Conservation (phyloP, 2,329 filamentous ascomycete genomes). For the Mycosphaerella sp. region DNA sequence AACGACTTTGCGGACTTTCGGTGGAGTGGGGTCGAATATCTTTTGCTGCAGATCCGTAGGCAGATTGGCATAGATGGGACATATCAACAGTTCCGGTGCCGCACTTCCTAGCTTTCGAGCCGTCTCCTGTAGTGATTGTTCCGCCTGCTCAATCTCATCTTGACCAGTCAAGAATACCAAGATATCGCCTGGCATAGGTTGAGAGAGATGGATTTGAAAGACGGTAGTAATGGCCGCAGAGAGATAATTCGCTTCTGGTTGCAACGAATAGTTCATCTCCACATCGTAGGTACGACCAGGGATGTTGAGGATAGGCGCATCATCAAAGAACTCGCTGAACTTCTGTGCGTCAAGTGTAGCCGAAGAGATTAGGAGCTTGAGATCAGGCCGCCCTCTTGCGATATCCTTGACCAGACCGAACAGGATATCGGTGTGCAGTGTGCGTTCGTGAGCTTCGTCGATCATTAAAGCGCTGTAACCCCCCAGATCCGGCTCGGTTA, state of each 20-base stretch:
- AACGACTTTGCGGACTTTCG: constrained; percentile 80
- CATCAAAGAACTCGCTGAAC: constrained; percentile 86
- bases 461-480: constrained; percentile 90
- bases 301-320: constrained; percentile 90
- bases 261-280: constrained; percentile 82
- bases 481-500: constrained; percentile 78
- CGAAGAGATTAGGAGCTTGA: constrained; percentile 87
- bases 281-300: constrained; percentile 85
- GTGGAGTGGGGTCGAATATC: constrained; percentile 90
- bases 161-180: constrained; percentile 92
- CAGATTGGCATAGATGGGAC: constrained; percentile 89
- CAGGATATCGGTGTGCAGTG: constrained; percentile 82
- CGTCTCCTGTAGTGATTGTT: constrained; percentile 78
- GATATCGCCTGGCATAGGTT: constrained; percentile 73
- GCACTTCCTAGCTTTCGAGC: constrained; percentile 78
- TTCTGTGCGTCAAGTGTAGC: constrained; percentile 93
- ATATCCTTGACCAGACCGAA: constrained; percentile 86
- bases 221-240: constrained; percentile 86
- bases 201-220: constrained; percentile 89
- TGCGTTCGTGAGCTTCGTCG: constrained; percentile 94
- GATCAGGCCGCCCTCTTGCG: constrained; percentile 70
- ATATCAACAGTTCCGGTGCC: constrained; percentile 79
- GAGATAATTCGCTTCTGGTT: constrained; percentile 91
- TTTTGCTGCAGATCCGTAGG: constrained; percentile 85
- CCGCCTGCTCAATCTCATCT: constrained; percentile 88